These are phyloP conservation scores for Lippia alba DNA, from an alignment of 305 asterid genomes.

Conservation along the genomic window DNA sequence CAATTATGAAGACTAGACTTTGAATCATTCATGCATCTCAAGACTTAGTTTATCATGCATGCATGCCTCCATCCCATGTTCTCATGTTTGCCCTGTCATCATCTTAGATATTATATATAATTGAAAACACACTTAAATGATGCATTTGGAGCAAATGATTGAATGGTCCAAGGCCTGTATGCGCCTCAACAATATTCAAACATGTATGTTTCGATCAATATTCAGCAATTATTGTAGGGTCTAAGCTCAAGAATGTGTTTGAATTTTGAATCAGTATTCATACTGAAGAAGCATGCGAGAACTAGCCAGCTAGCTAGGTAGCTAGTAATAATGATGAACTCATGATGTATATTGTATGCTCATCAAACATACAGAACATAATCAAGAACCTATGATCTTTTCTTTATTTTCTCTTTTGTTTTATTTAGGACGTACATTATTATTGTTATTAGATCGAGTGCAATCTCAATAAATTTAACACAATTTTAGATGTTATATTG, in stretches of 20 bases:
- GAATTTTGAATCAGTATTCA: no score
- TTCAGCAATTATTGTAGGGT: conserved; percentile 24
- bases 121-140: no score
- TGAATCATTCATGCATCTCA: conserved; percentile 35
- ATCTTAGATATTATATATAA: no score
- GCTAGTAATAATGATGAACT: conserved; percentile 30
- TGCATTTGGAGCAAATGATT: conserved; percentile 11
- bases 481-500: no score
- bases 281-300: no score
- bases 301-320: no score
- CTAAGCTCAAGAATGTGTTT: conserved; percentile 25
- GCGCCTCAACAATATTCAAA: background rate
- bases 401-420: background rate
- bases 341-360: no score
- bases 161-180: conserved; percentile 27
- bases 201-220: conserved; percentile 33
- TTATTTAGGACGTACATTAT: background rate
- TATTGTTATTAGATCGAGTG: no score
- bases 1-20: conserved; percentile 29
- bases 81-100: background rate
- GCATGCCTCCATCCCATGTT: conserved; percentile 28
- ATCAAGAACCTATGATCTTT: conserved; percentile 8
- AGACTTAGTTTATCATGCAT: conserved; percentile 26
- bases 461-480: no score
- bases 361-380: background rate